Evolutionary conservation across 2,329 filamentous ascomycete genomes (phyloP).

Genomic region (Aphanoascus verrucosus): DNA sequence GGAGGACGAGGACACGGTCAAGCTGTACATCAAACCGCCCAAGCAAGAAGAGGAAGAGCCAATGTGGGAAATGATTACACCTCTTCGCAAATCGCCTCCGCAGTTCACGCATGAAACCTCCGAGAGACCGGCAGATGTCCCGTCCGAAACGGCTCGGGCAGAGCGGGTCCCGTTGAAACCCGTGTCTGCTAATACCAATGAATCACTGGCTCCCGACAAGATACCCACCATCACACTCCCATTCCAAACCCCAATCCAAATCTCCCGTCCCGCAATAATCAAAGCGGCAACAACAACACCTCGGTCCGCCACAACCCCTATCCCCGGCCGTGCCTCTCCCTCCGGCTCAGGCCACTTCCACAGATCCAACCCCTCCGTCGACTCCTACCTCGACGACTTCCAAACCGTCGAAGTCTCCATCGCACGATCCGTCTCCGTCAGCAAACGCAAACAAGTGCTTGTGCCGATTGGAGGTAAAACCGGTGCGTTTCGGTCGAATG

Average conservation of each 20-base stretch:
- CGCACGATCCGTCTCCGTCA: conserved; percentile 32
- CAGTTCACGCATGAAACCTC: not conserved
- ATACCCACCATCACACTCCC: not conserved
- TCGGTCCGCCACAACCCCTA: not conserved
- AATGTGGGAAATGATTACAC: conserved; percentile 18
- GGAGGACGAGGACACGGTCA: conserved; percentile 9
- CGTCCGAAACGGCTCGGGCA: not conserved
- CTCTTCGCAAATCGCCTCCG: not conserved
- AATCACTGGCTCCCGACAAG: not conserved
- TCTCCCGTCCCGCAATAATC: not conserved
- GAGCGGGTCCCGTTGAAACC: not conserved
- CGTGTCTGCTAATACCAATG: not conserved
- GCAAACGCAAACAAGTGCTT: conserved; percentile 28
- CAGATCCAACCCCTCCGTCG: conserved; percentile 12
- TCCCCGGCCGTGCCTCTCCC: not conserved
- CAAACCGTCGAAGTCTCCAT: conserved; percentile 28
- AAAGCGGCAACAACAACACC: not conserved
- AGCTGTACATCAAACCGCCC: conserved; percentile 12
- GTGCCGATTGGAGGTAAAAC: conserved; percentile 26
- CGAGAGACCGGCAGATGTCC: not conserved
- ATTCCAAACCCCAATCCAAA: not conserved
- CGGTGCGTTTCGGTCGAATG: conserved; percentile 18
- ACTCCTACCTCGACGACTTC: conserved; percentile 11
- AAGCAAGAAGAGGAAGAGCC: conserved; percentile 11
- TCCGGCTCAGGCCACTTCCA: not conserved